phyloP scores from a whole-genome alignment of 257 asterid genomes.

The Cruciata laevipes region DNA sequence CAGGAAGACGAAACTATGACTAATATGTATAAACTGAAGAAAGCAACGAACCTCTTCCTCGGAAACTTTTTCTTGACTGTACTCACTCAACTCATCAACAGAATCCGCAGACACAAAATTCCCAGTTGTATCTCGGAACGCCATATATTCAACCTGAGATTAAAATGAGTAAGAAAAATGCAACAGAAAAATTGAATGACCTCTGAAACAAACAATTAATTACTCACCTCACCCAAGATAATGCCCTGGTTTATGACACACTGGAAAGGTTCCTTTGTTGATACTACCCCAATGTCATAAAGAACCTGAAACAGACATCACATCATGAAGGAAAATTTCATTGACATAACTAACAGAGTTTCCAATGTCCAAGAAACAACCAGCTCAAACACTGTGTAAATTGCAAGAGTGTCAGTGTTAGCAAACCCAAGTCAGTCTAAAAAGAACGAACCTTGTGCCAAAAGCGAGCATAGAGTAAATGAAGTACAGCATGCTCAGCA shows the following conservation, averaged over 20 bases:
- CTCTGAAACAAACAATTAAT: constrained; percentile 17
- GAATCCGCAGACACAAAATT: constrained; percentile 76
- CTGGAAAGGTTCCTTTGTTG: constrained; percentile 88
- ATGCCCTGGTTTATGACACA: constrained; percentile 99
- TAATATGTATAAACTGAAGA: constrained; percentile 1
- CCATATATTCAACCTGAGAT: constrained; percentile 81
- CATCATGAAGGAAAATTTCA: background rate
- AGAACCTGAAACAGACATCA: constrained; percentile 58
- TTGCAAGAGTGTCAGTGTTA: background rate
- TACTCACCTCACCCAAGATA: constrained; percentile 92
- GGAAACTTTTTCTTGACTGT: constrained; percentile 59
- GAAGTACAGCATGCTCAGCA: constrained; percentile 99
- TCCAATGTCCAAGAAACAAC: background rate
- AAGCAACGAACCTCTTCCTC: constrained; percentile 62
- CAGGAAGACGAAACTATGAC: background rate
- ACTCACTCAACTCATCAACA: constrained; percentile 36
- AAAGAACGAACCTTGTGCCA: constrained; percentile 88
- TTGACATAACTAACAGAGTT: background rate
- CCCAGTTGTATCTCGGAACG: constrained; percentile 67
- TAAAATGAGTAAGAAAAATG: constrained; percentile 26
- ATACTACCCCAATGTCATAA: constrained; percentile 80
- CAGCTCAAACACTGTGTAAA: background rate
- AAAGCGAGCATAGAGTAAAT: constrained; percentile 95
- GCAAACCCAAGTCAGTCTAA: constrained; percentile 1
- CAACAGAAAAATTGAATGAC: constrained; percentile 11